phyloP scores from a whole-genome alignment of 2,329 filamentous ascomycete species.

The Aspergillus ibericus region DNA sequence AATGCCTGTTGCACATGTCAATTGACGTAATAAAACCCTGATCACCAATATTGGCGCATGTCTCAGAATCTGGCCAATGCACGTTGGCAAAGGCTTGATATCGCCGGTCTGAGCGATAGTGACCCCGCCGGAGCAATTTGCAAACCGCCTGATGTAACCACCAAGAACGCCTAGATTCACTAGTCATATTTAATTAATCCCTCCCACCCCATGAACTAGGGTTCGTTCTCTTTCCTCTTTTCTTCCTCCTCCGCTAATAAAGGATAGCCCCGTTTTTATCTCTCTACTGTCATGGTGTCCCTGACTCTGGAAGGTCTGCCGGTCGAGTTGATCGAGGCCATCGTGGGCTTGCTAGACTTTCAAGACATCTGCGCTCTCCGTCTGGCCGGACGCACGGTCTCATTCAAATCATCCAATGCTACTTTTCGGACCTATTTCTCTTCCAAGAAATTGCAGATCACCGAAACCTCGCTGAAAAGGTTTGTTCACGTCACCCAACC shows the following conservation, averaged over 20 bases:
- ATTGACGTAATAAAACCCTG: neutral
- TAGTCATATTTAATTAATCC: neutral
- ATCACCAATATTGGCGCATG: neutral
- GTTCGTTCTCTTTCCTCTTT: no score
- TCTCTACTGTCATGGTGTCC: neutral
- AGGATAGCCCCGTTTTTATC: neutral
- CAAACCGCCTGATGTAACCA: neutral
- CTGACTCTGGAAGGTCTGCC: neutral
- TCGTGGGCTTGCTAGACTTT: neutral
- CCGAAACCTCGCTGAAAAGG: neutral
- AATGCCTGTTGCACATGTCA: neutral
- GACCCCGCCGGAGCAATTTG: neutral
- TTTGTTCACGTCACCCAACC: neutral
- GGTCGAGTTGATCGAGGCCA: neutral
- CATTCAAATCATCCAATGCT: neutral
- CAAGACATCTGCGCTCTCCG: constrained; percentile 1
- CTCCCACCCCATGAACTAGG: neutral
- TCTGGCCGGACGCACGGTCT: neutral
- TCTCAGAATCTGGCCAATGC: neutral
- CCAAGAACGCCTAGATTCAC: neutral
- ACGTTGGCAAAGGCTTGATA: neutral
- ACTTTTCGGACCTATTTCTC: neutral
- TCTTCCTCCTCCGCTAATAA: neutral
- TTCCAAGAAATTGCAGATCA: neutral
- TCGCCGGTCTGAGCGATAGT: neutral